These are phyloP conservation scores for Penicillium sp. DNA, from an alignment of 2,329 filamentous ascomycete genomes.

Conservation along the genomic window DNA sequence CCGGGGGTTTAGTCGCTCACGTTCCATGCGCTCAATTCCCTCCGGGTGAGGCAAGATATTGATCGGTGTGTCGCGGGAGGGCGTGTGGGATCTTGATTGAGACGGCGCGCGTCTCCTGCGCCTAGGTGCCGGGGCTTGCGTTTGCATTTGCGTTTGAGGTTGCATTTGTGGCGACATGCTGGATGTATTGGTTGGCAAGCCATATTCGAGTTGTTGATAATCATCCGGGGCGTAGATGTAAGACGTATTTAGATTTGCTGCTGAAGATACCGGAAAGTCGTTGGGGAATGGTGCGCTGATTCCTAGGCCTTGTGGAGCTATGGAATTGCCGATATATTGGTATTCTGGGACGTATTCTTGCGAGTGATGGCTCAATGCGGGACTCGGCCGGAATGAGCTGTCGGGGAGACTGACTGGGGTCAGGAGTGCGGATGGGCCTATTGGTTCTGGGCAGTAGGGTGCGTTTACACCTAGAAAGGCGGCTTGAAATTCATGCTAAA, in stretches of 20 bases:
- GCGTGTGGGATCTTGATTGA: constrained; percentile 7
- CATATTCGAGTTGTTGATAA: neutral
- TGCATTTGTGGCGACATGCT: constrained; percentile 19
- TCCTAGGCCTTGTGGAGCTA: constrained; percentile 38
- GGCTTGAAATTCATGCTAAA: constrained; percentile 14
- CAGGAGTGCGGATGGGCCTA: constrained; percentile 32
- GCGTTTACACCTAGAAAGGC: constrained; percentile 28
- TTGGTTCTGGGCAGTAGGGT: constrained; percentile 34
- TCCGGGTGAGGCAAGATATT: constrained; percentile 42
- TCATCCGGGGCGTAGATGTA: constrained; percentile 27
- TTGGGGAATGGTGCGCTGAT: constrained; percentile 37
- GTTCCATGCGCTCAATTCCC: constrained; percentile 40
- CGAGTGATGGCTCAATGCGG: constrained; percentile 38
- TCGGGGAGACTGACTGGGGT: constrained; percentile 44
- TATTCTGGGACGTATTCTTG: constrained; percentile 30
- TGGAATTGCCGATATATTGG: constrained; percentile 33
- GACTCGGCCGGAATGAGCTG: constrained; percentile 36
- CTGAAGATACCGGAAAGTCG: constrained; percentile 28
- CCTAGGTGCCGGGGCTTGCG: constrained; percentile 22
- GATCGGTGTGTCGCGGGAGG: constrained; percentile 31
- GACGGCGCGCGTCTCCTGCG: constrained; percentile 25
- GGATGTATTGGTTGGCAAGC: constrained; percentile 2
- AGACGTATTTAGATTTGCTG: constrained; percentile 18
- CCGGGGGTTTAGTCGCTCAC: constrained; percentile 32
- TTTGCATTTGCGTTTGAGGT: neutral